Evolutionary conservation across 345 rosid species (phyloP), one percentile per base, ranked within the genome.

Genomic region (Pelargonium nanum): DNA sequence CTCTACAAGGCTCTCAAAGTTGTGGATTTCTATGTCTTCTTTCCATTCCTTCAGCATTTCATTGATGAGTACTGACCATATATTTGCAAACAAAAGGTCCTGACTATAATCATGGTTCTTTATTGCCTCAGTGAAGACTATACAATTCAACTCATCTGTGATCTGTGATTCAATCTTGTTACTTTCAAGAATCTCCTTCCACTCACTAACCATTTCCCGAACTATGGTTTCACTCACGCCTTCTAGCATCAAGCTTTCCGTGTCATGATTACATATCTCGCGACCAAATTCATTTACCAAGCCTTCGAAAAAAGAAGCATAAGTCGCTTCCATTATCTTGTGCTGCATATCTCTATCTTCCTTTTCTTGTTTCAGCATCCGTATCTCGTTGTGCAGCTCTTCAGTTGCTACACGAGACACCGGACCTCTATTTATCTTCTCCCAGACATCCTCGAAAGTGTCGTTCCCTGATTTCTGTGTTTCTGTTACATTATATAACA

Each of bases 371-470:
- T 52, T 58, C 63, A 76, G 61, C 28, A 55, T 55, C 28, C 50
- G 61, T 26, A 71, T 53, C 65, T 80, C 72, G 17, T 55, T 26
- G 1, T 58, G 62, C 8, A 62, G 60, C 9, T 74, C 75, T 60
- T 80, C 81, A 67, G 28, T 55, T 10, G 1, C 59, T 4, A 50
- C 34, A 19, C 58, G 62, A 28, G 75, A 63, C 59, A 52, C 66
- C 5, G 71, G 57, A 21, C 4, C 48, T 16, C 70, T 61, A 19
- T 75, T 74, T 72, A 67, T 57, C 25, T 68, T 77, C 70, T 71
- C 58, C 82, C 84, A 77, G 34, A 74, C 70, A 61, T 72, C 83
- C 65, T 82, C 80, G 55, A 70, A 65, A 66, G 65, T 45, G 1
- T 72, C 75, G 28, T 24, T 19, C 0, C 57, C 70, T 1, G 56